Conservation (phyloP, 805 yeast genomes). For the Metschnikowia anglica region DNA sequence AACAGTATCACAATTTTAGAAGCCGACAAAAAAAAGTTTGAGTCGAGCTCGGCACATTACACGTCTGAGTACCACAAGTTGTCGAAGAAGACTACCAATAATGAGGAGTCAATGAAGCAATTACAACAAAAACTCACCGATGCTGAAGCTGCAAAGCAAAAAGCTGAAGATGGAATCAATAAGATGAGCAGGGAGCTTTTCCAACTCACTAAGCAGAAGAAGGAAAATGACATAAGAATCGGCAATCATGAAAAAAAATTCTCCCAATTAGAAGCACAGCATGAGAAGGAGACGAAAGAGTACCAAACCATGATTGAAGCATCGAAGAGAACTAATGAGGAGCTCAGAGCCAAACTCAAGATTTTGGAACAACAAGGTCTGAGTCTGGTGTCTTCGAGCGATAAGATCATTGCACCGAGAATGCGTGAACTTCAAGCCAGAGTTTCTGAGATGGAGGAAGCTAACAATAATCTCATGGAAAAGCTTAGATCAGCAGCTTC, state of each 20-base stretch:
- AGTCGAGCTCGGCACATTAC: slow-evolving; percentile 29
- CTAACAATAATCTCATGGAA: slow-evolving; percentile 40
- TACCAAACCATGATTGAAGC: slow-evolving; percentile 23
- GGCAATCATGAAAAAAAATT: slow-evolving; percentile 45
- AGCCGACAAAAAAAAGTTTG: slow-evolving; percentile 32
- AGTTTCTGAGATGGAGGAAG: slow-evolving; percentile 24
- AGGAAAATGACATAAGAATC: slow-evolving; percentile 45
- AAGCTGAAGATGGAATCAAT: slow-evolving; percentile 83
- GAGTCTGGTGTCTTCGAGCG: not conserved
- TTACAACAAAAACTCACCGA: slow-evolving; percentile 33
- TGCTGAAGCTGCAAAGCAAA: slow-evolving; percentile 47
- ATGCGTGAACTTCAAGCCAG: slow-evolving; percentile 13
- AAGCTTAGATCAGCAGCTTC: slow-evolving; percentile 41
- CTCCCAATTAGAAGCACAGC: slow-evolving; percentile 26
- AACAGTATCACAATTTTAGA: slow-evolving; percentile 27
- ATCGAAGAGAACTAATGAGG: slow-evolving; percentile 25
- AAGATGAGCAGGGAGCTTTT: slow-evolving; percentile 86
- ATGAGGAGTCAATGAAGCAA: slow-evolving; percentile 28
- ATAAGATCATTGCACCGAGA: slow-evolving; percentile 20
- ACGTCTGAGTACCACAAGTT: slow-evolving; percentile 34
- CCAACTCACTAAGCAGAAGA: slow-evolving; percentile 59
- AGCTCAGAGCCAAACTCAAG: slow-evolving; percentile 25
- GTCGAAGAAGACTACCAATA: slow-evolving; percentile 24
- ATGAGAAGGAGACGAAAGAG: slow-evolving; percentile 32
- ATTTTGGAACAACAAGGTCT: slow-evolving; percentile 19